Evolutionary conservation across 2,329 filamentous ascomycete genomes (phyloP).

Genomic region (Metarhizium album): DNA sequence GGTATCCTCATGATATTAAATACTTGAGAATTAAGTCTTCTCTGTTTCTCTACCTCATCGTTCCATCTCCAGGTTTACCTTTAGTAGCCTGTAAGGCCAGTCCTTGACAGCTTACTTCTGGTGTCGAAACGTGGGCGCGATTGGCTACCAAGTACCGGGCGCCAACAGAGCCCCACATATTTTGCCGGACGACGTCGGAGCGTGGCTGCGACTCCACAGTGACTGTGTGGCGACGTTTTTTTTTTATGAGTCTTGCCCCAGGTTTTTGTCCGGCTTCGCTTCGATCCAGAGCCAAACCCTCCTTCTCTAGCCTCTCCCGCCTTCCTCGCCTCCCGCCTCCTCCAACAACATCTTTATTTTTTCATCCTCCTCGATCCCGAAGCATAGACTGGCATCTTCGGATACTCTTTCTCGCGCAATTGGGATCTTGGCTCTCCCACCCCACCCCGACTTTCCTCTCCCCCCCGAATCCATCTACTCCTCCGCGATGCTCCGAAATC

Average conservation of each 20-base stretch:
- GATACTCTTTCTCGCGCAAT: background rate
- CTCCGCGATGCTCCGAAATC: constrained; percentile 34
- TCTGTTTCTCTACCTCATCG: too few species aligned
- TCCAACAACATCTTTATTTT: background rate
- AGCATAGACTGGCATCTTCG: background rate
- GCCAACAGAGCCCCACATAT: background rate
- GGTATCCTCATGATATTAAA: too few species aligned
- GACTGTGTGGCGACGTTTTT: background rate
- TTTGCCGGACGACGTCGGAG: background rate
- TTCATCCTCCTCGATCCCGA: background rate
- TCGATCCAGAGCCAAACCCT: background rate
- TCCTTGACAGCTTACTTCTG: too few species aligned
- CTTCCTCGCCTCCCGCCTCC: background rate
- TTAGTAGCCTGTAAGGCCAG: too few species aligned
- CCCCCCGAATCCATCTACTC: background rate
- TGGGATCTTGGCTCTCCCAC: background rate
- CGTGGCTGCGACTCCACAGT: background rate
- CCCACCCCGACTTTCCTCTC: background rate
- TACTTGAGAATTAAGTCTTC: too few species aligned
- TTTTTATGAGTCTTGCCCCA: constrained; percentile 1
- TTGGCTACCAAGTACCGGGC: too few species aligned
- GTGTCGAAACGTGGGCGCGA: too few species aligned
- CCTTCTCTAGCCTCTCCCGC: background rate
- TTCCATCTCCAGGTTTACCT: too few species aligned
- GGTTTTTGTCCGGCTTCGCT: background rate